Conservation (phyloP, 2,329 filamentous ascomycete genomes). For the Teratosphaeria zuluensis region DNA sequence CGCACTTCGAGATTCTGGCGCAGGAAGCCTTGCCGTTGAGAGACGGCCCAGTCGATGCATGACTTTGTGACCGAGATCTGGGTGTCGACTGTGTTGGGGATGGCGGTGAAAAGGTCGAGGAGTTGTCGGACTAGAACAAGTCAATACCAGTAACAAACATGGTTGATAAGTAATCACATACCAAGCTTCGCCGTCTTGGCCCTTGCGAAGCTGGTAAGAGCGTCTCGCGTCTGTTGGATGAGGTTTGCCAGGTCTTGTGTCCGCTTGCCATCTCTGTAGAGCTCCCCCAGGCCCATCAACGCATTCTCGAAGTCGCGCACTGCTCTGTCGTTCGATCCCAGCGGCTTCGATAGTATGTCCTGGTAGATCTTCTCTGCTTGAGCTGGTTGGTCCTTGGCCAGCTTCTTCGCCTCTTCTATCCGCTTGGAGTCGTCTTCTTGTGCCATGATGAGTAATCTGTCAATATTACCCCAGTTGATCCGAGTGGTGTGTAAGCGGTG, state of each 20-base stretch:
- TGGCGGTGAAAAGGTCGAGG: slow-evolving; percentile 86
- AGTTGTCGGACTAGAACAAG: slow-evolving; percentile 65
- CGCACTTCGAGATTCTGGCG: slow-evolving; percentile 97
- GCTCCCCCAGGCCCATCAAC: slow-evolving; percentile 77
- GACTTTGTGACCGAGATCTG: slow-evolving; percentile 95
- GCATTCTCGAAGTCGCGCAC: slow-evolving; percentile 87
- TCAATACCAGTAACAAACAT: background rate
- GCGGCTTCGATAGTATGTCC: slow-evolving; percentile 76
- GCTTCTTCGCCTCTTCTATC: slow-evolving; percentile 81
- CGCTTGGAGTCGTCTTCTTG: slow-evolving; percentile 47
- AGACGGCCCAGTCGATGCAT: slow-evolving; percentile 98
- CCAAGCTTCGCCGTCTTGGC: slow-evolving; percentile 97
- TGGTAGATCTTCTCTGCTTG: slow-evolving; percentile 85
- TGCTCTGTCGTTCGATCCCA: slow-evolving; percentile 74
- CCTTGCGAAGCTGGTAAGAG: slow-evolving; percentile 93
- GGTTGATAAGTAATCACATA: slow-evolving; percentile 29
- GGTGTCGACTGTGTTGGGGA: slow-evolving; percentile 87
- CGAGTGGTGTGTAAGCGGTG: too few species aligned
- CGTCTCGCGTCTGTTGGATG: slow-evolving; percentile 79
- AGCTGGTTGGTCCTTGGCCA: slow-evolving; percentile 67
- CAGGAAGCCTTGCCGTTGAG: slow-evolving; percentile 88
- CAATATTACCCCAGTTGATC: background rate
- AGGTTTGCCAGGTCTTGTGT: slow-evolving; percentile 78
- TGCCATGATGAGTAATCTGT: slow-evolving; percentile 31
- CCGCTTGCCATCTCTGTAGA: slow-evolving; percentile 82